These are phyloP conservation scores for Aphanomyces astaci DNA, from an alignment of 352 stramenopile species.

Conservation along the genomic window DNA sequence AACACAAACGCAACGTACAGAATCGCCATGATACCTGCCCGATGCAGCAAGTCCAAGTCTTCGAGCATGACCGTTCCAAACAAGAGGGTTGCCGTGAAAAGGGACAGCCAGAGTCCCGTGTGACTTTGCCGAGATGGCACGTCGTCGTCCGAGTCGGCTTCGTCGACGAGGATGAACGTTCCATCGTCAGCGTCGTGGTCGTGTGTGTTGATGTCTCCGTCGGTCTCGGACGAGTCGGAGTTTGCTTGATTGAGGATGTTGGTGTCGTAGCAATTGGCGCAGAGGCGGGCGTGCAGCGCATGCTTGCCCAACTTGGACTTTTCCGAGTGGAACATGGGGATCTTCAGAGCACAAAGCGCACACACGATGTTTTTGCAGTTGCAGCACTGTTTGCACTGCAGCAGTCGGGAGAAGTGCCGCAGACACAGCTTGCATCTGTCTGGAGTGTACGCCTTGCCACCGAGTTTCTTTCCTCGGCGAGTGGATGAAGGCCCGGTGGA, in stretches of 20 bases:
- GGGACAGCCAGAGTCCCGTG: constrained; percentile 42
- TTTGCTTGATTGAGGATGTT: constrained; percentile 7
- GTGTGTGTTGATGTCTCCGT: neutral
- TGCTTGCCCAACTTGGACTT: constrained; percentile 20
- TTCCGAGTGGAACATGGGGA: constrained; percentile 22
- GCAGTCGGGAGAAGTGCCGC: constrained; percentile 14
- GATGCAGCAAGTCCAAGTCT: constrained; percentile 37
- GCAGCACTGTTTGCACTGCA: constrained; percentile 18
- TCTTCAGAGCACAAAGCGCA: constrained; percentile 14
- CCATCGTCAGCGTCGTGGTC: neutral
- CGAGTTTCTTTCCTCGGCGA: neutral
- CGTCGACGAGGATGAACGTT: constrained; percentile 4
- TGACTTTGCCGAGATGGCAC: neutral
- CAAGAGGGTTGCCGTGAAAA: constrained; percentile 43
- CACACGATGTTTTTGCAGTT: constrained; percentile 22
- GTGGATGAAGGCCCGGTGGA: neutral
- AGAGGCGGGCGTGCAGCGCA: constrained; percentile 13
- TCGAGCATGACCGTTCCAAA: constrained; percentile 39
- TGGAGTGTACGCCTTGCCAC: neutral
- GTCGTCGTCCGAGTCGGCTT: neutral
- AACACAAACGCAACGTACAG: constrained; percentile 47
- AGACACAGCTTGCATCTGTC: constrained; percentile 18
- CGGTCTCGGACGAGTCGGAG: neutral
- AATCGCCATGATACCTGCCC: constrained; percentile 35
- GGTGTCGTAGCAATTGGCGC: constrained; percentile 18